Evolutionary conservation across 805 yeast species (phyloP).

Genomic region (Saccharomyces paradoxus): DNA sequence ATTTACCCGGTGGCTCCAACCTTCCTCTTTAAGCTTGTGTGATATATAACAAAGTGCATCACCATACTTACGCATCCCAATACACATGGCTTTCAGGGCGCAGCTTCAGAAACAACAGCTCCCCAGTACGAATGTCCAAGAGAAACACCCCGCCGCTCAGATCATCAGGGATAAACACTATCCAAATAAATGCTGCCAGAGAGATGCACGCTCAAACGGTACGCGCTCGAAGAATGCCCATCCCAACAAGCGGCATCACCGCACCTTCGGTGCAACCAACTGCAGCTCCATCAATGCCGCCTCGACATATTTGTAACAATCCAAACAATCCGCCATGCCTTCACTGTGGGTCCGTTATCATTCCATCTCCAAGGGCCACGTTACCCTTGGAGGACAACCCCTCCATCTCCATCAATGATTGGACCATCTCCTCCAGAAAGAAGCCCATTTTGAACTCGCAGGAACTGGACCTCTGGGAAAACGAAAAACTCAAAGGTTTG

Average conservation of each 20-base stretch:
- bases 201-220: slow-evolving; percentile 44
- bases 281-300: not conserved
- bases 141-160: not conserved
- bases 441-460: slow-evolving; percentile 67
- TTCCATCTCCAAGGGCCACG: slow-evolving; percentile 67
- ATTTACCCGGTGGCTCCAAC: not conserved
- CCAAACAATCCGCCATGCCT: slow-evolving; percentile 42
- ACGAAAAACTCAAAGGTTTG: slow-evolving; percentile 46
- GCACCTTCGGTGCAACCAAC: slow-evolving; percentile 1
- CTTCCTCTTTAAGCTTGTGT: not conserved
- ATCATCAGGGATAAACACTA: slow-evolving; percentile 40
- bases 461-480: slow-evolving; percentile 64
- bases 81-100: not conserved
- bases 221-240: slow-evolving; percentile 23
- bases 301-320: slow-evolving; percentile 24
- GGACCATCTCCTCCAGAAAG: slow-evolving; percentile 69
- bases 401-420: slow-evolving; percentile 58
- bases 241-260: slow-evolving; percentile 11
- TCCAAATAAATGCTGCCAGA: slow-evolving; percentile 54
- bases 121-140: not conserved
- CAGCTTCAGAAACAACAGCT: not conserved
- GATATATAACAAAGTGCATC: not conserved
- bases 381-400: slow-evolving; percentile 59
- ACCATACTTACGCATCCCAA: not conserved
- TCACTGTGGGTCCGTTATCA: slow-evolving; percentile 64